Base-by-base conservation (phyloP, 2,329 filamentous ascomycete genomes). In the Xylariales sp. region DNA sequence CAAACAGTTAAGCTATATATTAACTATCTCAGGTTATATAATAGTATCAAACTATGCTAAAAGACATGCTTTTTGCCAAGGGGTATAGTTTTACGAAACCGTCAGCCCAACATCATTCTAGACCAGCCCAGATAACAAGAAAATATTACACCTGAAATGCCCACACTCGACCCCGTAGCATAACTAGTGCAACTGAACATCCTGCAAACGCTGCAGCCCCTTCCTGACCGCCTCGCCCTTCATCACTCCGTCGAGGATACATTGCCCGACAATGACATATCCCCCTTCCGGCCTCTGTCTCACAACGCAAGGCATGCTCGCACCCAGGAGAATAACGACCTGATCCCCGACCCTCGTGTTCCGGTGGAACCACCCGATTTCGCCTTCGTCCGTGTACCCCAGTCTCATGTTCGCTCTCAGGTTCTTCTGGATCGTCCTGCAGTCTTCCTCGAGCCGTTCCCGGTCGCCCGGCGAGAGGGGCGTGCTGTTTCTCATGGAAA, bases 291-390 rank as follows among this genome's bases (percentile, higher is more conserved):
- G 14, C 53, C 56, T 65, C 12, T 63, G 57, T 8, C 68, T 55
- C 5, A 70, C 48, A 2, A 67, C 69, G n/a, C 69, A 70, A 23
- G 66, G 69, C 66, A 70, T 70, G 18, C 43, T 67, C 5, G 66
- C 57, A 3, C 69, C 69, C 10, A 70, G 28, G 1, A 70, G 57
- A n/a, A 69, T 60, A 4, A 46, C 66, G 5, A 67, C 48, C 30
- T 62, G 55, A 23, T 70, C 69, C 6, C 69, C 66, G n/a, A 50
- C 46, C 32, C 60, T 64, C 2, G 69, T 36, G 53, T 67, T 62
- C 5, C 28, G 23, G 41, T 50, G 59, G 14, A 70, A 69, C 69
- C 69, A 70, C 5, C 68, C 69, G 9, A 69, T 55, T 9, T 61
- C 56, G 8, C 63, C 69, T 28, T 62, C 69, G 18, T 66, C 45